Evolutionary conservation across 1,139 yeast genomes (phyloP).

Genomic region (Candida glucosophila): DNA sequence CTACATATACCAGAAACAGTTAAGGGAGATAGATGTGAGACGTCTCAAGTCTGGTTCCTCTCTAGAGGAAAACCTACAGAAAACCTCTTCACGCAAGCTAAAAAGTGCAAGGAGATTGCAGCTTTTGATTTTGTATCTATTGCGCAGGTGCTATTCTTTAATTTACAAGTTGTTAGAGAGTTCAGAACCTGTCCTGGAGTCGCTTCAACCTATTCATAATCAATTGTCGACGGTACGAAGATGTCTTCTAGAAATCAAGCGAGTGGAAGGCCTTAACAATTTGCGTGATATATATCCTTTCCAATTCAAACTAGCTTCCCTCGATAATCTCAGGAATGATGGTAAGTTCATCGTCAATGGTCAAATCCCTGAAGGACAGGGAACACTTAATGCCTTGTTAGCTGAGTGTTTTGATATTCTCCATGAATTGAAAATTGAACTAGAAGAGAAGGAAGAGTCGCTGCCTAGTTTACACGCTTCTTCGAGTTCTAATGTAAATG

Average conservation of each 20-base stretch:
- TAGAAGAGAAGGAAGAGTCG: conserved; percentile 55
- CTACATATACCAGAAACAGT: conserved; percentile 66
- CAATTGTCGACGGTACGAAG: conserved; percentile 86
- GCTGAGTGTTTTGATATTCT: conserved; percentile 93
- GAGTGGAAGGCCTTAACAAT: conserved; percentile 85
- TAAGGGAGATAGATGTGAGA: conserved; percentile 64
- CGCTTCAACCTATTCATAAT: conserved; percentile 86
- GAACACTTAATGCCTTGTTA: conserved; percentile 77
- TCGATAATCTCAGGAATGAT: conserved; percentile 78
- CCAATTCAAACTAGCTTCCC: conserved; percentile 84
- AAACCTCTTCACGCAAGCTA: conserved; percentile 5
- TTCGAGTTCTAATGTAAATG: conserved; percentile 10
- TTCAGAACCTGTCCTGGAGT: conserved; percentile 91
- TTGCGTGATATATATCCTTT: conserved; percentile 89
- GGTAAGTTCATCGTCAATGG: conserved; percentile 87
- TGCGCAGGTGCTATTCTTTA: conserved; percentile 84
- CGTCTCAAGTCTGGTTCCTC: too few relatives aligned
- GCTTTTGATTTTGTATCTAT: conserved; percentile 62
- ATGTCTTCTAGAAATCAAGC: conserved; percentile 78
- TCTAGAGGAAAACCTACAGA: conserved; percentile 5
- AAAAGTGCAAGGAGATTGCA: conserved; percentile 33
- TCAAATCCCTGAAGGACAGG: conserved; percentile 95
- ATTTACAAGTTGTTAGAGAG: conserved; percentile 83
- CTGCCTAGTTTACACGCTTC: conserved; percentile 9
- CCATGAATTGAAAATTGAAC: conserved; percentile 82